phyloP scores from a whole-genome alignment of 139 green algal genomes.

The Coelastrella sp. region DNA sequence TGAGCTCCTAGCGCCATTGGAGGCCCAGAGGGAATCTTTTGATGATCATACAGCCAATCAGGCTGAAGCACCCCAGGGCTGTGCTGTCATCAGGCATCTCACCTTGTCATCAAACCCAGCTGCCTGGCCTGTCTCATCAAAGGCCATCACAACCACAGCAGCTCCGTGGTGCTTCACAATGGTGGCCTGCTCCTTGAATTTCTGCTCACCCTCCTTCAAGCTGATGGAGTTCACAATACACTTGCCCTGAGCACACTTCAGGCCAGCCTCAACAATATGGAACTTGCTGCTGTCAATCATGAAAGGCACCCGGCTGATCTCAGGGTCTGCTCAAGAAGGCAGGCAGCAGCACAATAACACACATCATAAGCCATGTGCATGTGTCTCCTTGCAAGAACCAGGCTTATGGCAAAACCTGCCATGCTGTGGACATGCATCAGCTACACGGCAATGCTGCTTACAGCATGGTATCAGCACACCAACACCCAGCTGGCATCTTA shows the following conservation, averaged over 20 bases:
- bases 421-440: too few species aligned
- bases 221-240: conserved; percentile 99
- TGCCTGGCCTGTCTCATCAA: conserved; percentile 95
- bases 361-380: too few species aligned
- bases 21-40: background rate
- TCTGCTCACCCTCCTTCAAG: conserved; percentile 97
- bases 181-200: conserved; percentile 87
- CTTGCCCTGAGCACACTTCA: conserved; percentile 98
- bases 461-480: too few species aligned
- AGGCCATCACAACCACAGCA: conserved; percentile 98
- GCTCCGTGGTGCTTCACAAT: conserved; percentile 92
- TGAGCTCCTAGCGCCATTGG: background rate
- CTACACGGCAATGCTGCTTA: too few species aligned
- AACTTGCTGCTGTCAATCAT: conserved; percentile 99
- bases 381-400: too few species aligned
- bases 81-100: background rate
- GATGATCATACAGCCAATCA: background rate
- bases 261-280: conserved; percentile 95
- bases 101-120: conserved; percentile 84
- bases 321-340: conserved; percentile 76
- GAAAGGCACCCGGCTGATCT: conserved; percentile 95
- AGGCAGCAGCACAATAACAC: background rate
- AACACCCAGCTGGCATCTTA: too few species aligned
- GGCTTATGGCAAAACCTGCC: too few species aligned
- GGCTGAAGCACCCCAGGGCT: background rate